These are phyloP conservation scores for Rubroboletus satanas DNA, from an alignment of 768 basidiomycete species.

Conservation along the genomic window DNA sequence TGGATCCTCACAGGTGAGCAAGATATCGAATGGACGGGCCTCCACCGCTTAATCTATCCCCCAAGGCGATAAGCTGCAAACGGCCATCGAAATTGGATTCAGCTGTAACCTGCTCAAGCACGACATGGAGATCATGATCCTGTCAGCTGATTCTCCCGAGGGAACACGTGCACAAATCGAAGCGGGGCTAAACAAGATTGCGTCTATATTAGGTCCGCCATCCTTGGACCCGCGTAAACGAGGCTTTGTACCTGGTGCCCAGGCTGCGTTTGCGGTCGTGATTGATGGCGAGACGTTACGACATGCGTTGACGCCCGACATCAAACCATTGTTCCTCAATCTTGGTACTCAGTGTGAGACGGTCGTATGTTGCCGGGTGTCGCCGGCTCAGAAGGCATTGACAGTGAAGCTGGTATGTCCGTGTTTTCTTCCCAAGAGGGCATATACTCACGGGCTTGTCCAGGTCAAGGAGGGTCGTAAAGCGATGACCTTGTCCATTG, in stretches of 20 bases:
- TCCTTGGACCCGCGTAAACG: slow-evolving; percentile 55
- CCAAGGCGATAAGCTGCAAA: slow-evolving; percentile 92
- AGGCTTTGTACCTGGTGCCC: slow-evolving; percentile 60
- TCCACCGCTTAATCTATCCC: neutral
- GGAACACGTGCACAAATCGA: slow-evolving; percentile 84
- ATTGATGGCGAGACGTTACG: slow-evolving; percentile 93
- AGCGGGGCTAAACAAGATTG: slow-evolving; percentile 91
- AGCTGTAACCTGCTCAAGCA: slow-evolving; percentile 91
- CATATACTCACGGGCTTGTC: neutral
- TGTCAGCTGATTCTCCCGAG: slow-evolving; percentile 77
- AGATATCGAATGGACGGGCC: neutral
- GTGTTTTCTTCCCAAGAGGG: neutral
- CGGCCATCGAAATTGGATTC: slow-evolving; percentile 96
- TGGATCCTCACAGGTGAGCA: slow-evolving; percentile 90
- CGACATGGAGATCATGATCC: slow-evolving; percentile 96
- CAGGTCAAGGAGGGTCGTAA: slow-evolving; percentile 94
- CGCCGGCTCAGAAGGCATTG: slow-evolving; percentile 96
- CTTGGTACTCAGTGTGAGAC: slow-evolving; percentile 96
- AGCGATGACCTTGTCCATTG: slow-evolving; percentile 95
- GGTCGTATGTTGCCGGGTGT: slow-evolving; percentile 97
- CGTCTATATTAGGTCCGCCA: slow-evolving; percentile 77
- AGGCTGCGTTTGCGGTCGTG: slow-evolving; percentile 86
- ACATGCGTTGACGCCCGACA: slow-evolving; percentile 68
- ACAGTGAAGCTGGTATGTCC: slow-evolving; percentile 81
- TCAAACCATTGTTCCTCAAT: slow-evolving; percentile 86